phyloP scores from a whole-genome alignment of 345 rosid species.

The Clarkia xantiana region DNA sequence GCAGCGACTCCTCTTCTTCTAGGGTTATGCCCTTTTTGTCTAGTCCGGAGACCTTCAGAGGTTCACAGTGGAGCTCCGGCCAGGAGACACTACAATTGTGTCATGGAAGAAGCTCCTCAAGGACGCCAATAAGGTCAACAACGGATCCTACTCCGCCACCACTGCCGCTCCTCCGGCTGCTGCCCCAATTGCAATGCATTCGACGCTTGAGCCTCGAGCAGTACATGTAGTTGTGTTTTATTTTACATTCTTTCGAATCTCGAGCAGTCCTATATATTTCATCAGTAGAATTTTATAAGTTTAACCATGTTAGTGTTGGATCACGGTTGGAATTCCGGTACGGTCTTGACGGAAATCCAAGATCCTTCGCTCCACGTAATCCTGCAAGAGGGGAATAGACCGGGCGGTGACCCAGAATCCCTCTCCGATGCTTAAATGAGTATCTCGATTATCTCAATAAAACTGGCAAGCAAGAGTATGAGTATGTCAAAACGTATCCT shows the following conservation, averaged over 20 bases:
- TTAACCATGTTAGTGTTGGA: no score
- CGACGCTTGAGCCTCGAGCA: conserved; percentile 42
- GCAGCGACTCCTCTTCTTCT: conserved; percentile 19
- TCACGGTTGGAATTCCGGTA: no score
- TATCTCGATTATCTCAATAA: no score
- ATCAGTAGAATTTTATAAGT: no score
- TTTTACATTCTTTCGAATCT: not conserved
- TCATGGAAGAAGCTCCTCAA: conserved; percentile 83
- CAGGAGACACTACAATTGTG: conserved; percentile 65
- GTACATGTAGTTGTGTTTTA: conserved; percentile 26
- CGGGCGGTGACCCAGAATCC: no score
- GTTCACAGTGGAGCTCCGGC: conserved; percentile 61
- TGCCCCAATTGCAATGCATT: conserved; percentile 23
- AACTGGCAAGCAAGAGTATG: no score
- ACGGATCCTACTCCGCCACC: conserved; percentile 18
- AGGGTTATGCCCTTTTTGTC: conserved; percentile 27
- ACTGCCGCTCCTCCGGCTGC: conserved; percentile 17
- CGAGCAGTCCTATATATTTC: no score
- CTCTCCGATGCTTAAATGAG: no score
- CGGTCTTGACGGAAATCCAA: no score
- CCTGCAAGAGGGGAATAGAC: no score
- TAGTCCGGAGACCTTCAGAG: conserved; percentile 58
- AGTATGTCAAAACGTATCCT: no score
- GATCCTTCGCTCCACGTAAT: no score
- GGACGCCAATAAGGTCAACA: conserved; percentile 38